A percentile compares a stretch with the other conserved stretches of the same genome.
Conservation (phyloP, 2,329 filamentous ascomycete genomes). For the Trichoderma sp. region DNA sequence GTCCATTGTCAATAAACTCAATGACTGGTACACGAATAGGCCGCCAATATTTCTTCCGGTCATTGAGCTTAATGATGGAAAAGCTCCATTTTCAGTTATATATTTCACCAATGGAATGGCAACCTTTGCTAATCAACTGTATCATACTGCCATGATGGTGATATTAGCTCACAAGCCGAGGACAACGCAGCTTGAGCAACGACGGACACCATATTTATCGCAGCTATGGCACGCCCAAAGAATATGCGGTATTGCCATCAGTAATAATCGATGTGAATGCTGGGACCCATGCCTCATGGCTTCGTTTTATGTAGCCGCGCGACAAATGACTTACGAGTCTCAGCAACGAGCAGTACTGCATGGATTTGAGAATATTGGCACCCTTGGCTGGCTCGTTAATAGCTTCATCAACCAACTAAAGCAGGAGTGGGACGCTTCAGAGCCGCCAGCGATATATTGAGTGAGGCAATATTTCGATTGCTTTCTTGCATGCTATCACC, state of each 20-base stretch:
- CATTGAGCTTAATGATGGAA: not conserved
- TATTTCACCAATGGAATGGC: slow-evolving; percentile 5
- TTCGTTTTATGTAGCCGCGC: slow-evolving; percentile 5
- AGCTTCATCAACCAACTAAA: not conserved
- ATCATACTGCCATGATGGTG: slow-evolving; percentile 14
- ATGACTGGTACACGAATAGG: not conserved
- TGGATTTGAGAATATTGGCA: not conserved
- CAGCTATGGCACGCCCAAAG: slow-evolving; percentile 19
- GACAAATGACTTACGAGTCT: slow-evolving; percentile 4
- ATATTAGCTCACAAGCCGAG: slow-evolving; percentile 1
- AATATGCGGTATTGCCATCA: slow-evolving; percentile 10
- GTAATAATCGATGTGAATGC: slow-evolving; percentile 13
- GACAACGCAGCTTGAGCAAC: slow-evolving; percentile 12
- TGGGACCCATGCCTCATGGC: slow-evolving; percentile 20
- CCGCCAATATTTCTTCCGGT: not conserved
- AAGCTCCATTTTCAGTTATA: not conserved
- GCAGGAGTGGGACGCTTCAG: not conserved
- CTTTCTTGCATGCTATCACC: not conserved
- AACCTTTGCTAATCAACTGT: not conserved
- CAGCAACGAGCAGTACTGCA: slow-evolving; percentile 13
- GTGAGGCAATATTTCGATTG: not conserved
- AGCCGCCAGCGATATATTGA: not conserved
- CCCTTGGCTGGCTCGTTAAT: not conserved
- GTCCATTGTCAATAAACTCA: not conserved
- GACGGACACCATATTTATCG: not conserved